phyloP scores from a whole-genome alignment of 495 filamentous ascomycete species.

The Durotheca rogersii region DNA sequence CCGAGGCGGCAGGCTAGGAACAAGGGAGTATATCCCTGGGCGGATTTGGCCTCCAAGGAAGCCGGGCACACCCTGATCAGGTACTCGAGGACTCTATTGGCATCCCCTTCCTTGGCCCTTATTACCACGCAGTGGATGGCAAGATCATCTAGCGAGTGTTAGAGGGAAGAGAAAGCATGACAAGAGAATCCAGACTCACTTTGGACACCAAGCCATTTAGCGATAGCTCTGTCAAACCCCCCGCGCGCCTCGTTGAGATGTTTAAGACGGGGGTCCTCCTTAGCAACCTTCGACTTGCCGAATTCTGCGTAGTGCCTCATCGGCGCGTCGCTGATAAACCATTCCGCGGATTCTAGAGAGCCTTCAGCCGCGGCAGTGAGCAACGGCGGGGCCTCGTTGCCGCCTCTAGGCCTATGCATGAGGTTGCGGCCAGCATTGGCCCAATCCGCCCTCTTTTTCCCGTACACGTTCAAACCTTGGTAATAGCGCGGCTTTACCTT shows the following conservation, averaged over 20 bases:
- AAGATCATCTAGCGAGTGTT: constrained; percentile 52
- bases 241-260: constrained; percentile 53
- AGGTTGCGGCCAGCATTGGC: constrained; percentile 54
- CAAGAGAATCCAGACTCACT: constrained; percentile 44
- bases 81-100: constrained; percentile 59
- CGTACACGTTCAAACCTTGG: constrained; percentile 69
- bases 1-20: constrained; percentile 56
- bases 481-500: constrained; percentile 65
- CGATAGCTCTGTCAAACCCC: constrained; percentile 60
- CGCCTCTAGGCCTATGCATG: constrained; percentile 22
- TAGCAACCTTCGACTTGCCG: constrained; percentile 51
- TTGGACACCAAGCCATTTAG: constrained; percentile 59
- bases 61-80: constrained; percentile 58
- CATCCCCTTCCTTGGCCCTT: constrained; percentile 37
- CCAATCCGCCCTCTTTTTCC: constrained; percentile 67
- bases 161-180: constrained; percentile 21
- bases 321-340: constrained; percentile 68
- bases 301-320: constrained; percentile 63
- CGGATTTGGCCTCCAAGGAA: constrained; percentile 58
- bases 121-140: constrained; percentile 67
- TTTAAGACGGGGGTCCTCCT: constrained; percentile 56
- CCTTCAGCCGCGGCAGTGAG: constrained; percentile 58
- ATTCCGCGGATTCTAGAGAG: constrained; percentile 62
- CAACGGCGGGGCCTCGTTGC: constrained; percentile 54
- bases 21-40: constrained; percentile 60